Percentiles rank a stretch among this genome's conserved stretches.
Evolutionary conservation across 495 filamentous ascomycete species (phyloP).

Genomic region (Eremomyces bilateralis): DNA sequence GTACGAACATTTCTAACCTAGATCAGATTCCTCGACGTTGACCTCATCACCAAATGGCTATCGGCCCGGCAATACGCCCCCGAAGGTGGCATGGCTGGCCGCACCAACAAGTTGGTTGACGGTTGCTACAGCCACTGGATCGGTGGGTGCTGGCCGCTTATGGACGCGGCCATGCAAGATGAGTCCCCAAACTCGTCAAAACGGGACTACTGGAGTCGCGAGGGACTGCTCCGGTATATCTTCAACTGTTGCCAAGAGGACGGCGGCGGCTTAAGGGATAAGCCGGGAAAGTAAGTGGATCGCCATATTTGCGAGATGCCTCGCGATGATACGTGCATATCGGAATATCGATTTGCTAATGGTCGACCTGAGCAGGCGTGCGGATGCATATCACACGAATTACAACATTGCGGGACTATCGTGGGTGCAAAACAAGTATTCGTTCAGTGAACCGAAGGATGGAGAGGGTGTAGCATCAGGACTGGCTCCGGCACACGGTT

Average conservation of each 20-base stretch:
- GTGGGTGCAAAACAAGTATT: conserved; percentile 54
- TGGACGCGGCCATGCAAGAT: conserved; percentile 47
- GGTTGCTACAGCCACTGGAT: conserved; percentile 98
- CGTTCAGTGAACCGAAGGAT: conserved; percentile 24
- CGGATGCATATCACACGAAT: conserved; percentile 81
- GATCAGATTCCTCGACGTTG: conserved; percentile 44
- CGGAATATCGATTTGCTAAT: too few species aligned
- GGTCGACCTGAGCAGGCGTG: conserved; percentile 25
- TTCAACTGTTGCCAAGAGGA: conserved; percentile 65
- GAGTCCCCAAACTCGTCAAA: conserved; percentile 3
- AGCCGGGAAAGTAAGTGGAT: conserved; percentile 64
- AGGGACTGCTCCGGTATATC: conserved; percentile 73
- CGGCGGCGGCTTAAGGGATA: conserved; percentile 73
- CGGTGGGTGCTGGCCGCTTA: conserved; percentile 74
- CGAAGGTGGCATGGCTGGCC: conserved; percentile 75
- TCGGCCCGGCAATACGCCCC: conserved; percentile 74
- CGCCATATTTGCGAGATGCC: too few species aligned
- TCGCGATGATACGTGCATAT: too few species aligned
- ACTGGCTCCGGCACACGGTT: conserved; percentile 12
- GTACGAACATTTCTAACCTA: conserved; percentile 1
- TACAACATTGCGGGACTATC: conserved; percentile 79
- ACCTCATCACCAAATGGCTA: conserved; percentile 61
- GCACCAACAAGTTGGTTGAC: conserved; percentile 96
- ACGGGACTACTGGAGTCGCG: conserved; percentile 50
- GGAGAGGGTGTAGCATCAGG: not conserved